Percentiles rank a stretch among this genome's conserved stretches.
phyloP scores from a whole-genome alignment of 2,329 filamentous ascomycete species.

The Fonsecaea monophora region DNA sequence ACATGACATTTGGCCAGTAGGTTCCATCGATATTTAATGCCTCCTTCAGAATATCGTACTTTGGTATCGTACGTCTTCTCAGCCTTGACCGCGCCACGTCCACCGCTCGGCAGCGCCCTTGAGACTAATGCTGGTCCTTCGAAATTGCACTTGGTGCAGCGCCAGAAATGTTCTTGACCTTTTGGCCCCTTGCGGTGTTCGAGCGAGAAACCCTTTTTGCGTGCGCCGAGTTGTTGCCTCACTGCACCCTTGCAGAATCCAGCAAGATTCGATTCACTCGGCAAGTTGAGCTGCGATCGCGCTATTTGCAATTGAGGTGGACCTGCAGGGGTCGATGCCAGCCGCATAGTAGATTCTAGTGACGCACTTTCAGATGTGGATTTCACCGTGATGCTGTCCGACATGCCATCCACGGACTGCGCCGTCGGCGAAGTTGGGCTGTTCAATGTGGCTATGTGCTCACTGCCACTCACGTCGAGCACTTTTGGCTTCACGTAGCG shows the following conservation, averaged over 20 bases:
- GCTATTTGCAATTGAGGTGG: slow-evolving; percentile 23
- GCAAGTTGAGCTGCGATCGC: slow-evolving; percentile 40
- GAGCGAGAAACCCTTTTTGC: slow-evolving; percentile 45
- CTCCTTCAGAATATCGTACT: slow-evolving; percentile 42
- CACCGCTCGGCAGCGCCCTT: slow-evolving; percentile 34
- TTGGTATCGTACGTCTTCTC: slow-evolving; percentile 42
- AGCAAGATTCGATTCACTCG: slow-evolving; percentile 46
- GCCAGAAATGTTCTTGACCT: slow-evolving; percentile 45
- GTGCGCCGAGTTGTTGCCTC: slow-evolving; percentile 46
- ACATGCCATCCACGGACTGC: slow-evolving; percentile 14
- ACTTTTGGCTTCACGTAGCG: slow-evolving; percentile 30
- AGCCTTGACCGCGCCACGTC: slow-evolving; percentile 31
- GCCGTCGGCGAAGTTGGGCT: slow-evolving; percentile 18
- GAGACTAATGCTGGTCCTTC: slow-evolving; percentile 45
- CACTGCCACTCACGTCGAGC: slow-evolving; percentile 8
- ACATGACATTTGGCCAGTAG: slow-evolving; percentile 58
- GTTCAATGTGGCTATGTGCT: background rate
- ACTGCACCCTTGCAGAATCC: slow-evolving; percentile 50
- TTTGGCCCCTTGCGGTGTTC: slow-evolving; percentile 42
- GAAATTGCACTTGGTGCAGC: slow-evolving; percentile 52
- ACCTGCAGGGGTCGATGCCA: background rate
- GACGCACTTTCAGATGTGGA: slow-evolving; percentile 18
- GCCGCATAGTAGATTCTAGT: slow-evolving; percentile 26
- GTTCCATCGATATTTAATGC: slow-evolving; percentile 54
- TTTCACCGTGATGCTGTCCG: slow-evolving; percentile 12